These are phyloP conservation scores for Macroventuria anomochaeta DNA, from an alignment of 2,329 filamentous ascomycete genomes.

Conservation along the genomic window DNA sequence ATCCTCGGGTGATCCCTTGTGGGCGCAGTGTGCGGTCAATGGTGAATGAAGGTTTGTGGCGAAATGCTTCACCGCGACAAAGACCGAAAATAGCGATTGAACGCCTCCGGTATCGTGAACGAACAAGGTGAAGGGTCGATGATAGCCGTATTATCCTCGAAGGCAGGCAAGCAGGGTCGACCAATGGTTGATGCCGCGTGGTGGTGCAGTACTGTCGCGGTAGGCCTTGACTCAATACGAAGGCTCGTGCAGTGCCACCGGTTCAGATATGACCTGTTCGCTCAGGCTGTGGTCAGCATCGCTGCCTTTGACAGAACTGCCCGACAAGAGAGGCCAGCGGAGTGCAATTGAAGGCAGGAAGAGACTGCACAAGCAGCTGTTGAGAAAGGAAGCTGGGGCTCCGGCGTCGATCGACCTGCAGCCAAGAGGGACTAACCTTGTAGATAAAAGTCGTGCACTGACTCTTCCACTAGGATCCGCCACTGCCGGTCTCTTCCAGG, in stretches of 20 bases:
- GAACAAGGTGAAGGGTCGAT: constrained; percentile 11
- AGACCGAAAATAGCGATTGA: constrained; percentile 31
- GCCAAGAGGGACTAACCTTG: constrained; percentile 22
- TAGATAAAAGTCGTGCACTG: constrained; percentile 16
- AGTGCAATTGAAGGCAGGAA: constrained; percentile 19
- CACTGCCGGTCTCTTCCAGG: constrained; percentile 13
- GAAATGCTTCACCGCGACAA: constrained; percentile 13
- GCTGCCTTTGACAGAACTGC: constrained; percentile 19
- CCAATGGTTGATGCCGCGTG: constrained; percentile 17
- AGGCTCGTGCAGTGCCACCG: neutral
- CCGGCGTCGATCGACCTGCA: constrained; percentile 20
- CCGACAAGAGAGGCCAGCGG: constrained; percentile 20
- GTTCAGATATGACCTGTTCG: constrained; percentile 10
- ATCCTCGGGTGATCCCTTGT: constrained; percentile 1
- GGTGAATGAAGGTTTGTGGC: constrained; percentile 19
- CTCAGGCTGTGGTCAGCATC: constrained; percentile 34
- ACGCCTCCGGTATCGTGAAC: constrained; percentile 27
- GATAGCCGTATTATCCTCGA: constrained; percentile 1
- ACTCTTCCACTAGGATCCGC: constrained; percentile 12
- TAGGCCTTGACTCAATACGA: neutral
- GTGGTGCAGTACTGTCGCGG: constrained; percentile 14
- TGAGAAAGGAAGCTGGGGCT: constrained; percentile 32
- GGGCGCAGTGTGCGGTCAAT: neutral
- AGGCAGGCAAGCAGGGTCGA: constrained; percentile 10
- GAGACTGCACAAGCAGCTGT: constrained; percentile 22